These are phyloP conservation scores for Niveomyces coronatus DNA, from an alignment of 2,329 filamentous ascomycete species.

Conservation along the genomic window DNA sequence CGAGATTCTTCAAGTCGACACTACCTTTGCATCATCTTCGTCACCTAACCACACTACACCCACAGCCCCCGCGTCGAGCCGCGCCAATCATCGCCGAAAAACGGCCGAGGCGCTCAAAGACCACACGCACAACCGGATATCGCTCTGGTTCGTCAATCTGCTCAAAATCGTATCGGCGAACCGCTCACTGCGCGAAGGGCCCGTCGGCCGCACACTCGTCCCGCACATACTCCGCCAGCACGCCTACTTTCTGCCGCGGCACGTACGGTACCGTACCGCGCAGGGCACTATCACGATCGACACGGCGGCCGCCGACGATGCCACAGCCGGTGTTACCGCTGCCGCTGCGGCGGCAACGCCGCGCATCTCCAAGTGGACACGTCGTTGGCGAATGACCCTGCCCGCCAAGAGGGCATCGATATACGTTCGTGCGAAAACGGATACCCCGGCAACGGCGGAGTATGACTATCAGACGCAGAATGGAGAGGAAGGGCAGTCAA, in stretches of 20 bases:
- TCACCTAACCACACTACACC: not conserved
- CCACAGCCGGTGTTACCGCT: conserved; percentile 17
- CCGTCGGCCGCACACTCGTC: conserved; percentile 15
- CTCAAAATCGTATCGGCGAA: conserved; percentile 17
- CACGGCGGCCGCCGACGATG: conserved; percentile 14
- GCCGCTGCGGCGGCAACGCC: conserved; percentile 13
- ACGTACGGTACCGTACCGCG: conserved; percentile 22
- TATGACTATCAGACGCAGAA: no score
- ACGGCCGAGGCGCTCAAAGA: conserved; percentile 22
- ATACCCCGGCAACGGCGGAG: conserved; percentile 12
- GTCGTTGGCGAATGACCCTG: conserved; percentile 16
- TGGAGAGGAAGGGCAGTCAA: no score
- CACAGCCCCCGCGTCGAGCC: conserved; percentile 3
- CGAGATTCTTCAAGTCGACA: conserved; percentile 23
- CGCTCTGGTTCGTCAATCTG: conserved; percentile 18
- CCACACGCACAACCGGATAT: conserved; percentile 21
- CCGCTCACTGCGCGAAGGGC: conserved; percentile 14
- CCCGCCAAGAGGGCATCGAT: conserved; percentile 17
- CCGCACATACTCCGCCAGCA: conserved; percentile 25
- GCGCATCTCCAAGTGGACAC: conserved; percentile 14
- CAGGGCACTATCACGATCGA: conserved; percentile 20
- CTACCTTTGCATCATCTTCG: no score
- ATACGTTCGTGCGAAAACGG: conserved; percentile 8
- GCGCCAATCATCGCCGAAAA: conserved; percentile 17
- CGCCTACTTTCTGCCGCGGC: conserved; percentile 21